These are phyloP conservation scores for Wickerhamomyces strasburgensis DNA, from an alignment of 805 yeast genomes.

Conservation along the genomic window DNA sequence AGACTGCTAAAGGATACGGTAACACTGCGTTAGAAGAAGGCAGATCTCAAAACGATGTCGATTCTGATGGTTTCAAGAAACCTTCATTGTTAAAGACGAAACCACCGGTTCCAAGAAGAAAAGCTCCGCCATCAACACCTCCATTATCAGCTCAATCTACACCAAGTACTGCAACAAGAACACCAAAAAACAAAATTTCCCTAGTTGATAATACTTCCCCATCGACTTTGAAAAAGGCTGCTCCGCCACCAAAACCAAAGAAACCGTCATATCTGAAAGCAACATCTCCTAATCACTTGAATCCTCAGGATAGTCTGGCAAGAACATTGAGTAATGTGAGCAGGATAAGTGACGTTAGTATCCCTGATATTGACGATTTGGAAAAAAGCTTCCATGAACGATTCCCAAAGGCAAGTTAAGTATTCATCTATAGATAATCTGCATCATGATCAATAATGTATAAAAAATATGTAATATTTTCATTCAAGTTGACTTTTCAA, in stretches of 20 bases:
- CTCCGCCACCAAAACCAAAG: slow-evolving; percentile 53
- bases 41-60: slow-evolving; percentile 26
- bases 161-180: slow-evolving; percentile 23
- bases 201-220: slow-evolving; percentile 10
- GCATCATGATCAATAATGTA: not conserved
- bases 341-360: slow-evolving; percentile 34
- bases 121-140: slow-evolving; percentile 20
- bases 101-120: slow-evolving; percentile 16
- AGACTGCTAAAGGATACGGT: slow-evolving; percentile 81
- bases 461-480: not conserved
- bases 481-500: not conserved
- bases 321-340: slow-evolving; percentile 9
- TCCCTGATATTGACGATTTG: slow-evolving; percentile 53
- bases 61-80: slow-evolving; percentile 26
- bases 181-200: slow-evolving; percentile 8
- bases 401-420: slow-evolving; percentile 62
- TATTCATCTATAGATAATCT: slow-evolving; percentile 27
- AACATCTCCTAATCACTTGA: slow-evolving; percentile 15
- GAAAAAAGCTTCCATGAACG: slow-evolving; percentile 52
- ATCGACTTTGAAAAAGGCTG: slow-evolving; percentile 19
- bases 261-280: slow-evolving; percentile 54
- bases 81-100: slow-evolving; percentile 16
- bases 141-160: slow-evolving; percentile 24
- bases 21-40: slow-evolving; percentile 43
- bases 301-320: slow-evolving; percentile 4